phyloP scores from a whole-genome alignment of 2,329 filamentous ascomycete species.

The Thermochaetoides dissita region DNA sequence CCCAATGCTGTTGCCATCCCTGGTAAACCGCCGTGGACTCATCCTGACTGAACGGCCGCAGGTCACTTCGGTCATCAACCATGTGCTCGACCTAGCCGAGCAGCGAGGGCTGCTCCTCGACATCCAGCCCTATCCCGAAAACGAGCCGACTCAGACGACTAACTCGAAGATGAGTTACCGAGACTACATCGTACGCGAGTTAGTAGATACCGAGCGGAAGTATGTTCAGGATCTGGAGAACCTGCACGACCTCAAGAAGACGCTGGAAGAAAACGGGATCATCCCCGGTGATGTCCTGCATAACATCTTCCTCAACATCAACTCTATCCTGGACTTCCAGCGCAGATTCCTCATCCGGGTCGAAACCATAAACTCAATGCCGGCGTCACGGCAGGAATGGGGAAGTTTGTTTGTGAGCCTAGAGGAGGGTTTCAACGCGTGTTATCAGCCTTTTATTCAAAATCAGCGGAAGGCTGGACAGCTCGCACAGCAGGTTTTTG shows the following conservation, averaged over 20 bases:
- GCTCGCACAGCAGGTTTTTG: slow-evolving; percentile 71
- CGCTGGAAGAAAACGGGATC: slow-evolving; percentile 73
- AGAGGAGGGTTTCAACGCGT: slow-evolving; percentile 72
- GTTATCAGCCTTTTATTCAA: slow-evolving; percentile 88
- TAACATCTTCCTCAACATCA: slow-evolving; percentile 92
- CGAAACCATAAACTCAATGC: slow-evolving; percentile 82
- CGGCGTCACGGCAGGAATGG: slow-evolving; percentile 71
- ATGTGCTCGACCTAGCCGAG: slow-evolving; percentile 76
- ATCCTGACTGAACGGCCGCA: slow-evolving; percentile 17
- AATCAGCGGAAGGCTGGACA: slow-evolving; percentile 86
- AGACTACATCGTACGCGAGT: slow-evolving; percentile 79
- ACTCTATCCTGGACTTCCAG: slow-evolving; percentile 88
- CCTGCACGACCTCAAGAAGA: slow-evolving; percentile 79
- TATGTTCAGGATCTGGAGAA: slow-evolving; percentile 97
- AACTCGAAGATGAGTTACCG: slow-evolving; percentile 58
- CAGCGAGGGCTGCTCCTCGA: slow-evolving; percentile 59
- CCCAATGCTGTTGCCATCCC: neutral
- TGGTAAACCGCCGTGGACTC: neutral
- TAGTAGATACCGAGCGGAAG: slow-evolving; percentile 90
- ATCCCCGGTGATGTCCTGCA: slow-evolving; percentile 83
- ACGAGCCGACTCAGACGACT: slow-evolving; percentile 35
- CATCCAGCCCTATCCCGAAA: slow-evolving; percentile 42
- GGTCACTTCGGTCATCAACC: slow-evolving; percentile 85
- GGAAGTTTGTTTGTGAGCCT: slow-evolving; percentile 79
- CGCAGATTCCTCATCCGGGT: slow-evolving; percentile 88